Base-by-base conservation (phyloP, 768 basidiomycete genomes). In the Leccinum subgranulosum region DNA sequence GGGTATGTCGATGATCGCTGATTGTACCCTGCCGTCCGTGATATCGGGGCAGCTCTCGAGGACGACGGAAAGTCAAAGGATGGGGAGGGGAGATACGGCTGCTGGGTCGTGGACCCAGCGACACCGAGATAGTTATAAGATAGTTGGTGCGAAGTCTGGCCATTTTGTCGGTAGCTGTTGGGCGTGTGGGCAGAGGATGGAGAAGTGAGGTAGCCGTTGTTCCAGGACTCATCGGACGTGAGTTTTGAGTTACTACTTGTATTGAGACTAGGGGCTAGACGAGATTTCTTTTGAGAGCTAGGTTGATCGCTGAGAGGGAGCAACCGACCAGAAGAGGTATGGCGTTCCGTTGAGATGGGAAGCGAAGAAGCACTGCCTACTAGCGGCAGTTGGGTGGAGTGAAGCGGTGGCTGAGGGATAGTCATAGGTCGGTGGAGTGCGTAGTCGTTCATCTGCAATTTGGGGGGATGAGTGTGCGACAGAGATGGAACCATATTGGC, bases 331-430 rank as follows among this genome's bases (percentile, higher is more conserved):
- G 68, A 65, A 58, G 70, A 66, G 45, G 71, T 64, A 39, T 72
- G 73, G 3, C 71, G 66, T 55, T 73, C 71, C 15, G 68, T 73
- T 57, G 71, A 73, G 41, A 75, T 43, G 15, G 73, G 72, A 56
- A 75, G 68, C 46, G 70, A 68, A 10, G 71, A 63, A n/a, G 56
- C 58, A 4, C 60, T 49, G 25, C 58, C 49, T 56, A 60, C 50
- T 3, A 64, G 52, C 3, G 66, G 61, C 27, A 72, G 54, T 47
- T 68, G 72, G 2, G 69, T 46, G 4, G 70, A 67, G 34, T 68
- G 71, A 15, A 66, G 62, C 2, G 71, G 71, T 28, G 71, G 70
- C 11, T 70, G 73, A 28, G 72, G 72, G 47, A 72, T 73, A 8
- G 69, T 55, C 67, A 73, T 69, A 0, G 70, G 67, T 31, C 73